Percentiles rank a stretch among this genome's conserved stretches.
Evolutionary conservation across 768 basidiomycete species (phyloP).

Genomic region (Podaxis mareebaensis): DNA sequence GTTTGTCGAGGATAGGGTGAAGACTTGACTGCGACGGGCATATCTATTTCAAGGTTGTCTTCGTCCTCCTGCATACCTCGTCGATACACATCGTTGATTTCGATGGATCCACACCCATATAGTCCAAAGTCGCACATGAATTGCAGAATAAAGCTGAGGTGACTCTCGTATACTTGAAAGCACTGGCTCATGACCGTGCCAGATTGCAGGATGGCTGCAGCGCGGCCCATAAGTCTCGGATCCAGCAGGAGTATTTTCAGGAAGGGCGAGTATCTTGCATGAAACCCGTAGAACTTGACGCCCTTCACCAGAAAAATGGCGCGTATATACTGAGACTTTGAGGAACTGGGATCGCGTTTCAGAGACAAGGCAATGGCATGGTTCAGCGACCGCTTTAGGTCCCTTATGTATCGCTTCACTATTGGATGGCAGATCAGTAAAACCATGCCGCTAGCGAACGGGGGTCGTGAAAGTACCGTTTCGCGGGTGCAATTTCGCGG

Average conservation of each 20-base stretch:
- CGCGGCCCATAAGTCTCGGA: conserved; percentile 67
- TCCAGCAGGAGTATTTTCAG: conserved; percentile 82
- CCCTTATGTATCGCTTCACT: conserved; percentile 77
- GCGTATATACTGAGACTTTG: conserved; percentile 63
- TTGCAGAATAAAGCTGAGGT: conserved; percentile 85
- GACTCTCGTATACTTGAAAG: conserved; percentile 85
- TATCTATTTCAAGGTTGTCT: conserved; percentile 25
- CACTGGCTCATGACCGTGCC: conserved; percentile 80
- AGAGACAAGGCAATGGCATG: conserved; percentile 83
- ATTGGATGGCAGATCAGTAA: conserved; percentile 11
- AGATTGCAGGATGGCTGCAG: conserved; percentile 75
- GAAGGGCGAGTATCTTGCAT: conserved; percentile 80
- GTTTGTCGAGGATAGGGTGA: conserved; percentile 71
- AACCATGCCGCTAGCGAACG: conserved; percentile 1
- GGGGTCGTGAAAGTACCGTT: conserved; percentile 45
- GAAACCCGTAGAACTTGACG: conserved; percentile 95
- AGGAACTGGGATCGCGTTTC: conserved; percentile 65
- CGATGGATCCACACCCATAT: conserved; percentile 91
- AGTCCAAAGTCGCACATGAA: conserved; percentile 95
- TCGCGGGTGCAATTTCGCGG: conserved; percentile 59
- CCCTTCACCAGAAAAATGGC: conserved; percentile 88
- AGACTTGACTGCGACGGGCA: conserved; percentile 33
- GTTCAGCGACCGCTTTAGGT: conserved; percentile 75
- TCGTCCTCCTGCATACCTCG: conserved; percentile 44
- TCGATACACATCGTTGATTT: conserved; percentile 67